phyloP scores from a whole-genome alignment of 805 yeast genomes.

The Kluyveromyces nonfermentans region DNA sequence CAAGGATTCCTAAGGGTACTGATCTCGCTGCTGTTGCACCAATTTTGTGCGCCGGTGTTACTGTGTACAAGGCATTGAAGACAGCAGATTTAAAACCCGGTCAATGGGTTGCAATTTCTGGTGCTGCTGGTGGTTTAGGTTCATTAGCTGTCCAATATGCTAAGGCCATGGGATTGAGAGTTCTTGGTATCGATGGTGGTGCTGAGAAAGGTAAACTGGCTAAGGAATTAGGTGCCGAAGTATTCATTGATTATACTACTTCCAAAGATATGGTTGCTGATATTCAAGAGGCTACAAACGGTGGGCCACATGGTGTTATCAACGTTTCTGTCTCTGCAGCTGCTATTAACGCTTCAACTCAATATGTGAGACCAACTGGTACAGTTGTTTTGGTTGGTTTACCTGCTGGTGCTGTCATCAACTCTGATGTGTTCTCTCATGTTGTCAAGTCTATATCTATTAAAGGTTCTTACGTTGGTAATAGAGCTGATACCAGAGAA shows the following conservation, averaged over 20 bases:
- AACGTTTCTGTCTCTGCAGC: conserved; percentile 51
- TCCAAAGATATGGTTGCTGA: conserved; percentile 42
- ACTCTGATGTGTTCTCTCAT: conserved; percentile 56
- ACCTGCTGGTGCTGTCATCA: conserved; percentile 66
- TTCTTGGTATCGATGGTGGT: conserved; percentile 68
- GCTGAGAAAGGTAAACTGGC: conserved; percentile 49
- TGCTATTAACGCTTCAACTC: conserved; percentile 40
- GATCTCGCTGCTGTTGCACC: conserved; percentile 52
- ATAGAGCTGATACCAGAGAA: conserved; percentile 73
- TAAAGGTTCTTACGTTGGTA: conserved; percentile 79
- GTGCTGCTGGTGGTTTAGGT: conserved; percentile 81
- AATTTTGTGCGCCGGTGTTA: conserved; percentile 58
- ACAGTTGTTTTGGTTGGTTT: conserved; percentile 64
- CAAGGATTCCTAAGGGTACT: conserved; percentile 45
- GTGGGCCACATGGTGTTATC: conserved; percentile 64
- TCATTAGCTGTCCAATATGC: conserved; percentile 70
- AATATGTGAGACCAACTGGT: conserved; percentile 55
- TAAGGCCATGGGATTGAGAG: conserved; percentile 64
- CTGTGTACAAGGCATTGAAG: conserved; percentile 60
- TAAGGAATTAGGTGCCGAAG: conserved; percentile 54
- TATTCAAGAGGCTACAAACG: conserved; percentile 39
- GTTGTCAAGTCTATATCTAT: conserved; percentile 64
- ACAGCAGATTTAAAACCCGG: conserved; percentile 51
- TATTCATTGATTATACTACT: conserved; percentile 46
- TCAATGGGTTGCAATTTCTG: conserved; percentile 66